Conservation (phyloP, 345 rosid species). For the Raphanus sativus region DNA sequence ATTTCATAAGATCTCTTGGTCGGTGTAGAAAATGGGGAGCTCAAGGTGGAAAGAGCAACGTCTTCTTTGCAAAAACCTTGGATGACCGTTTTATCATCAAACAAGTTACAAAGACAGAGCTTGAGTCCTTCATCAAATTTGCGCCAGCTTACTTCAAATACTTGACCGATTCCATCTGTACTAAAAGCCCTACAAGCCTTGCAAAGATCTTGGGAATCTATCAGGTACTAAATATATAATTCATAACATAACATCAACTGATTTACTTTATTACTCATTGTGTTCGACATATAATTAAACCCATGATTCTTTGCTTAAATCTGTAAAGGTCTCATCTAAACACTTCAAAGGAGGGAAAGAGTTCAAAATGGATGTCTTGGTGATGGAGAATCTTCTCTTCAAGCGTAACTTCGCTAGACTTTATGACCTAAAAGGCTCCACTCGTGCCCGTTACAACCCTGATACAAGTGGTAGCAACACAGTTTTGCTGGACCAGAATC, state of each 20-base stretch:
- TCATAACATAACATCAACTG: not conserved
- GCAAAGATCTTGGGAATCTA: constrained; percentile 95
- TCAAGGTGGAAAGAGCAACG: constrained; percentile 99
- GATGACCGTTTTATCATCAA: constrained; percentile 97
- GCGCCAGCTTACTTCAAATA: constrained; percentile 85
- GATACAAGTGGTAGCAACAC: constrained; percentile 86
- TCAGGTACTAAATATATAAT: constrained; percentile 60
- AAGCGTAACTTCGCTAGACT: constrained; percentile 72
- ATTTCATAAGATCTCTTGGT: constrained; percentile 83
- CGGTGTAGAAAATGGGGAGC: constrained; percentile 99
- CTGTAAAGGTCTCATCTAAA: constrained; percentile 73
- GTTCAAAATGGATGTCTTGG: constrained; percentile 86
- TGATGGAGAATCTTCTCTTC: constrained; percentile 96
- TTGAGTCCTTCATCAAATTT: constrained; percentile 92
- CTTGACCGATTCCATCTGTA: constrained; percentile 69
- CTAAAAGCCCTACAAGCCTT: constrained; percentile 83
- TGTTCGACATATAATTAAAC: not conserved
- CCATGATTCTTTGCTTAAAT: constrained; percentile 18
- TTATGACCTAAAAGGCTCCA: constrained; percentile 93
- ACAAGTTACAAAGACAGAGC: constrained; percentile 93
- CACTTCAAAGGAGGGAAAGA: constrained; percentile 90
- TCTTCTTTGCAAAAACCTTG: constrained; percentile 91
- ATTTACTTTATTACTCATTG: not conserved
- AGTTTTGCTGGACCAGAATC: constrained; percentile 91
- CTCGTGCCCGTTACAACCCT: constrained; percentile 91